These are phyloP conservation scores for Capillidium heterosporum DNA, from an alignment of 371 early-diverging fungal genomes.

Conservation along the genomic window DNA sequence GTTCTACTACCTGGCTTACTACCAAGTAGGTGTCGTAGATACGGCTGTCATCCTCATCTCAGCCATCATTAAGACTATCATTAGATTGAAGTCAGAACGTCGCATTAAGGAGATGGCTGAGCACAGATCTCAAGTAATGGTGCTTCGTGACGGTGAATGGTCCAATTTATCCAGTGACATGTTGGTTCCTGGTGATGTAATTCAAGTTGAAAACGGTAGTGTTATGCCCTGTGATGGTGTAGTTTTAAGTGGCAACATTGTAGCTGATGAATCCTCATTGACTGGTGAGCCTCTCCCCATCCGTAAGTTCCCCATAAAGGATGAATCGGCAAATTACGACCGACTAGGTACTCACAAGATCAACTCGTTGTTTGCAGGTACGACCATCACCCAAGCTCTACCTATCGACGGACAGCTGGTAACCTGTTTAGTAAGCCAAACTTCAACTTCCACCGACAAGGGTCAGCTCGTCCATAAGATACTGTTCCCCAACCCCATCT, in stretches of 20 bases:
- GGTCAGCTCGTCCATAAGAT: conserved; percentile 67
- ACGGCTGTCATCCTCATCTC: conserved; percentile 47
- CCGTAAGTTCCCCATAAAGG: conserved; percentile 30
- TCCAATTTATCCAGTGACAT: conserved; percentile 21
- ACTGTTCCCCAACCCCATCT: conserved; percentile 42
- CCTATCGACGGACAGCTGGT: conserved; percentile 7
- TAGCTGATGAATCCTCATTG: conserved; percentile 60
- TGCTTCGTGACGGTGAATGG: conserved; percentile 37
- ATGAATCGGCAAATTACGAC: conserved; percentile 12
- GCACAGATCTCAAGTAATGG: conserved; percentile 17
- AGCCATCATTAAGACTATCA: conserved; percentile 43
- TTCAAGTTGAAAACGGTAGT: conserved; percentile 26
- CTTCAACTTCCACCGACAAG: conserved; percentile 59
- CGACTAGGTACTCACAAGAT: conserved; percentile 15
- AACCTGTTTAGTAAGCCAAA: conserved; percentile 39
- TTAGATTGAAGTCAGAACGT: conserved; percentile 37
- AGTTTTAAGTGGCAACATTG: conserved; percentile 31
- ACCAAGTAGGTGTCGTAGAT: conserved; percentile 56
- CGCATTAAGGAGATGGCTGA: conserved; percentile 49
- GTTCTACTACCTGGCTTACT: conserved; percentile 56
- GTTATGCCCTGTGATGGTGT: conserved; percentile 44
- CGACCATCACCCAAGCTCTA: conserved; percentile 16
- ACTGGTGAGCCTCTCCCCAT: conserved; percentile 68
- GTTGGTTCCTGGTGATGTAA: conserved; percentile 51
- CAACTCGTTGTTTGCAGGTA: conserved; percentile 25